Percentiles rank a stretch among this genome's conserved stretches.
phyloP scores from a whole-genome alignment of 1,139 yeast genomes.

The Tardiomyces digboiensis region DNA sequence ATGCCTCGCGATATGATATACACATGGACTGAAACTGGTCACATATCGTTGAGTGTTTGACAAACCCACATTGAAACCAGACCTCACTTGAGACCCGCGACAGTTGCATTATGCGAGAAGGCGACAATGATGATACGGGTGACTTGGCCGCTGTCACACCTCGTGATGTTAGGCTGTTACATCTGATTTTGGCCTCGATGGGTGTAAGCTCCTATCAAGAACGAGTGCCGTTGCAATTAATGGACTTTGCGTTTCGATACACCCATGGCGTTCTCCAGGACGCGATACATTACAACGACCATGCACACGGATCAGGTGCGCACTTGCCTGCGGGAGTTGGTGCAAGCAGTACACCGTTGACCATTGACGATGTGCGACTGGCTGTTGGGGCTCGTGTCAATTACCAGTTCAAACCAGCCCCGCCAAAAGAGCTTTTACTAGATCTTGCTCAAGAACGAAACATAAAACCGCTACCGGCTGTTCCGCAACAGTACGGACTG shows the following conservation, averaged over 20 bases:
- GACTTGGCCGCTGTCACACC: conserved; percentile 36
- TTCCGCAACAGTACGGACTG: conserved; percentile 86
- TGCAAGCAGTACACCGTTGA: conserved; percentile 42
- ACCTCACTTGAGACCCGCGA: neutral
- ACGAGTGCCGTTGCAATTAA: conserved; percentile 86
- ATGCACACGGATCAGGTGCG: conserved; percentile 31
- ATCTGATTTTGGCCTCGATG: conserved; percentile 86
- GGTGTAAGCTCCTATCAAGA: conserved; percentile 90
- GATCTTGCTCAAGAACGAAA: conserved; percentile 92
- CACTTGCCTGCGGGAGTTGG: conserved; percentile 30
- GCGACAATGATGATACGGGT: neutral
- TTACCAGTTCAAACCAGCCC: conserved; percentile 92
- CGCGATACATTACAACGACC: conserved; percentile 83
- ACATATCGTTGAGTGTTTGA: no score
- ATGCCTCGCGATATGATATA: neutral
- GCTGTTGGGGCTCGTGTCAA: conserved; percentile 92
- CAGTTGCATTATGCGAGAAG: neutral
- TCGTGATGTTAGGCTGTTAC: conserved; percentile 84
- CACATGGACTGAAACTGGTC: neutral
- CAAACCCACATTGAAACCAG: neutral
- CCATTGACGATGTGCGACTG: conserved; percentile 83
- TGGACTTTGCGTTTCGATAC: conserved; percentile 94
- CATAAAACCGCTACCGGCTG: conserved; percentile 82
- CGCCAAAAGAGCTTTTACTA: conserved; percentile 82
- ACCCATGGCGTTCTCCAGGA: conserved; percentile 82